phyloP scores from a whole-genome alignment of 192 early-diverging fungal species.

The Coemansia sp. region DNA sequence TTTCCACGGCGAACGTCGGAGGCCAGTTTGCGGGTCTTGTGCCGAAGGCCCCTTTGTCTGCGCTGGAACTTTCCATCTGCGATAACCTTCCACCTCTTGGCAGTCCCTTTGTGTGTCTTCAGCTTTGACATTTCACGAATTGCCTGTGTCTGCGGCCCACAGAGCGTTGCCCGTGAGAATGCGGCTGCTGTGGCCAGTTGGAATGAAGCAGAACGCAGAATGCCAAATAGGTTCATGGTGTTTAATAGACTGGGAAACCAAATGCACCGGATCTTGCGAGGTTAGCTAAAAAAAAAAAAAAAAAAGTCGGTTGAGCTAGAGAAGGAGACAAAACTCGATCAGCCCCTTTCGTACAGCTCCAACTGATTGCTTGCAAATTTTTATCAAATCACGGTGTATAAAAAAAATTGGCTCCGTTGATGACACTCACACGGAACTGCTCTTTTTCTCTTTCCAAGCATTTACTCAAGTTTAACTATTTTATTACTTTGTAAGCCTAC shows the following conservation, averaged over 20 bases:
- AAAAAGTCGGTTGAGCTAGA: too few relatives aligned
- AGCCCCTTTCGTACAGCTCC: too few relatives aligned
- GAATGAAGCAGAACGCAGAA: constrained; percentile 22
- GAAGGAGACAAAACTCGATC: too few relatives aligned
- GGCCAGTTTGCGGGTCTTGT: constrained; percentile 42
- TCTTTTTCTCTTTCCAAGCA: not conserved
- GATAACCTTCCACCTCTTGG: constrained; percentile 55
- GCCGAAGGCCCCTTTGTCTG: constrained; percentile 43
- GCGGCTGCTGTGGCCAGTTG: constrained; percentile 9
- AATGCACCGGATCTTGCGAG: not conserved
- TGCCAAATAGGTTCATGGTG: constrained; percentile 3
- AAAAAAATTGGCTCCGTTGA: not conserved
- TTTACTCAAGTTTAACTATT: not conserved
- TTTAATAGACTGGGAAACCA: not conserved
- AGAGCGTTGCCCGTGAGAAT: constrained; percentile 13
- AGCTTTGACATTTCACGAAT: constrained; percentile 53
- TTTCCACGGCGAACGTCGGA: constrained; percentile 44
- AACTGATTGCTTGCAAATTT: too few relatives aligned
- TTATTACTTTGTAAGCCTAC: not conserved
- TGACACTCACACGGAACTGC: not conserved
- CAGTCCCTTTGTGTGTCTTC: constrained; percentile 54
- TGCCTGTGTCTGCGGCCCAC: constrained; percentile 49
- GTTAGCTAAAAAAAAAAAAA: too few relatives aligned
- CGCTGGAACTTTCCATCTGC: constrained; percentile 48
- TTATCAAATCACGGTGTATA: not conserved